phyloP scores from a whole-genome alignment of 2,329 filamentous ascomycete genomes.

The Fusarium sp. region DNA sequence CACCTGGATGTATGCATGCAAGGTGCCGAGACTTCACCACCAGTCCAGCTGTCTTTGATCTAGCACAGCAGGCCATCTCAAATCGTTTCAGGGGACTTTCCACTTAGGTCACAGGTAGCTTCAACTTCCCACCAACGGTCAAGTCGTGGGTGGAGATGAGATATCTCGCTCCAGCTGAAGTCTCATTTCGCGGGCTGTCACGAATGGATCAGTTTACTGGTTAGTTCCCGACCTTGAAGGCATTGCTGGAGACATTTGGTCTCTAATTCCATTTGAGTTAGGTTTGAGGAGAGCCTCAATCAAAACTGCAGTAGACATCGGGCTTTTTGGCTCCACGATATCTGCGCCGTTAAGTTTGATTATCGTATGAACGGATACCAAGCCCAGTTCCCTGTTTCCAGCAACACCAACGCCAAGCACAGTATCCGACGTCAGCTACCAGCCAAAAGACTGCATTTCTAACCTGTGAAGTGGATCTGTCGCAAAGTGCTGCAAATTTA shows the following conservation, averaged over 20 bases:
- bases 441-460: slow-evolving; percentile 25
- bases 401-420: slow-evolving; percentile 30
- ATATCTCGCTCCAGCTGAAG: slow-evolving; percentile 35
- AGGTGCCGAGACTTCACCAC: slow-evolving; percentile 36
- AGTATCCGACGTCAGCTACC: slow-evolving; percentile 32
- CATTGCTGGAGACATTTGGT: slow-evolving; percentile 12
- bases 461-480: slow-evolving; percentile 27
- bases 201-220: slow-evolving; percentile 26
- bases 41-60: slow-evolving; percentile 24
- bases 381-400: slow-evolving; percentile 38
- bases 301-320: slow-evolving; percentile 2
- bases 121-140: slow-evolving; percentile 40
- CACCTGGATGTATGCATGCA: slow-evolving; percentile 35
- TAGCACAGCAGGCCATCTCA: slow-evolving; percentile 37
- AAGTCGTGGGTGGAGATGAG: slow-evolving; percentile 30
- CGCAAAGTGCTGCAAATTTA: slow-evolving; percentile 40
- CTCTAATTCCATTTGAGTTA: slow-evolving; percentile 8
- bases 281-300: slow-evolving; percentile 12
- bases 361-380: not conserved
- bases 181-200: slow-evolving; percentile 33
- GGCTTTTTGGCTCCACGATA: slow-evolving; percentile 32
- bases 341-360: slow-evolving; percentile 19
- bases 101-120: slow-evolving; percentile 31
- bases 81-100: slow-evolving; percentile 38
- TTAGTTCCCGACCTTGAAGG: slow-evolving; percentile 29